phyloP scores from a whole-genome alignment of 176 grass and related monocot genomes.

The Saccharum spontaneum region DNA sequence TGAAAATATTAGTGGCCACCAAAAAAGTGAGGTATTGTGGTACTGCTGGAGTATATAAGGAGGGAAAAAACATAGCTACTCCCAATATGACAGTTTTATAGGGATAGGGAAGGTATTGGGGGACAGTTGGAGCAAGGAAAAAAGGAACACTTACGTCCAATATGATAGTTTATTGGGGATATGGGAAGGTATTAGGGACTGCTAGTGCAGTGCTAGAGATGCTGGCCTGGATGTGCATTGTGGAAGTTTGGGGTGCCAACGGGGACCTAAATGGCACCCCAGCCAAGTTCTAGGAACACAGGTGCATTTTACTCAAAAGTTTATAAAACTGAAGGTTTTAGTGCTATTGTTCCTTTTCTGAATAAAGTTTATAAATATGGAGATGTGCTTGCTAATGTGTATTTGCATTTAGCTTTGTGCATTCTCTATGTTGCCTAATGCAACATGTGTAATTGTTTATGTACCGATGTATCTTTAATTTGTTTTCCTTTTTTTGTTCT shows the following conservation, averaged over 20 bases:
- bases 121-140: no score
- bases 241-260: not conserved
- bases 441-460: conserved; percentile 29
- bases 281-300: not conserved
- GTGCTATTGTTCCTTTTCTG: not conserved
- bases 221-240: not conserved
- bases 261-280: not conserved
- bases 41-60: not conserved
- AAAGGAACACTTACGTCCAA: no score
- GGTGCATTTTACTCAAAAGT: not conserved
- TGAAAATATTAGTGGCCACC: not conserved
- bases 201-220: not conserved
- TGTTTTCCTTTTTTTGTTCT: not conserved
- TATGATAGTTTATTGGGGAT: no score
- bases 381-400: not conserved
- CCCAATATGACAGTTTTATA: not conserved
- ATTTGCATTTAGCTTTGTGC: not conserved
- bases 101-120: not conserved
- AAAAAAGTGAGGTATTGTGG: not conserved
- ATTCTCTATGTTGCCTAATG: conserved; percentile 17
- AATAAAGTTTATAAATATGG: not conserved
- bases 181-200: not conserved
- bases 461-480: not conserved
- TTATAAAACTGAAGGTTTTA: not conserved
- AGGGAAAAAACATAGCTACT: not conserved